Conservation (phyloP, 2,329 filamentous ascomycete genomes). For the Arthrobotrys entomopaga region DNA sequence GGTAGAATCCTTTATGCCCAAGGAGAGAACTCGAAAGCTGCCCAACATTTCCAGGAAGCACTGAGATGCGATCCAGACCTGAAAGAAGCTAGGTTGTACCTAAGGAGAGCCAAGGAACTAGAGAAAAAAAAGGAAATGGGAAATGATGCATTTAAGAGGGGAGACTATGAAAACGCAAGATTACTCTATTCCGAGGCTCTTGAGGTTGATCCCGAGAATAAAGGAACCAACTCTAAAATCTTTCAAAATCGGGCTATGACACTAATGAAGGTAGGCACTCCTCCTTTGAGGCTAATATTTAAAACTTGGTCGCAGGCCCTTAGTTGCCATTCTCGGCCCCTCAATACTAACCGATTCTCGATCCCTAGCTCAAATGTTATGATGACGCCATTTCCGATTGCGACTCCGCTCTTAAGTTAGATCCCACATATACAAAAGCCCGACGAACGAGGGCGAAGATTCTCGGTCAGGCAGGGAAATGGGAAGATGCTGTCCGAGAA, state of each 20-base stretch:
- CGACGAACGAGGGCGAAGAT: slow-evolving; percentile 94
- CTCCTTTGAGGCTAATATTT: background rate
- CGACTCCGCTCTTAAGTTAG: slow-evolving; percentile 81
- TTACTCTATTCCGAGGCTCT: slow-evolving; percentile 85
- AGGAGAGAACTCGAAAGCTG: slow-evolving; percentile 93
- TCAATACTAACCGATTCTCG: background rate
- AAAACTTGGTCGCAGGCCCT: too few species aligned
- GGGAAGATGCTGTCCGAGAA: slow-evolving; percentile 90
- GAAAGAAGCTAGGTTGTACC: slow-evolving; percentile 84
- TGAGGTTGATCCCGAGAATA: slow-evolving; percentile 85
- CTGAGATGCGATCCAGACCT: slow-evolving; percentile 91
- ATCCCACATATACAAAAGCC: slow-evolving; percentile 87
- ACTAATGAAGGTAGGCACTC: slow-evolving; percentile 69
- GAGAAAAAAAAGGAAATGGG: slow-evolving; percentile 94
- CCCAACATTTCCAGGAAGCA: slow-evolving; percentile 90
- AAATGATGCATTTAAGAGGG: slow-evolving; percentile 87
- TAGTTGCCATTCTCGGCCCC: too few species aligned
- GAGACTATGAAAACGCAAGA: slow-evolving; percentile 80
- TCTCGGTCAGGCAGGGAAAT: slow-evolving; percentile 82
- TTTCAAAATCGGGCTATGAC: slow-evolving; percentile 92
- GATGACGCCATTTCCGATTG: slow-evolving; percentile 84
- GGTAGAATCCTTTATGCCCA: slow-evolving; percentile 88
- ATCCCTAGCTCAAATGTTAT: slow-evolving; percentile 77
- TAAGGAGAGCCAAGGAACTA: slow-evolving; percentile 89
- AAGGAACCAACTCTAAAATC: slow-evolving; percentile 92